Evolutionary conservation across 1,284 basidiomycete genomes (phyloP).

Genomic region (Golubevia pallescens): DNA sequence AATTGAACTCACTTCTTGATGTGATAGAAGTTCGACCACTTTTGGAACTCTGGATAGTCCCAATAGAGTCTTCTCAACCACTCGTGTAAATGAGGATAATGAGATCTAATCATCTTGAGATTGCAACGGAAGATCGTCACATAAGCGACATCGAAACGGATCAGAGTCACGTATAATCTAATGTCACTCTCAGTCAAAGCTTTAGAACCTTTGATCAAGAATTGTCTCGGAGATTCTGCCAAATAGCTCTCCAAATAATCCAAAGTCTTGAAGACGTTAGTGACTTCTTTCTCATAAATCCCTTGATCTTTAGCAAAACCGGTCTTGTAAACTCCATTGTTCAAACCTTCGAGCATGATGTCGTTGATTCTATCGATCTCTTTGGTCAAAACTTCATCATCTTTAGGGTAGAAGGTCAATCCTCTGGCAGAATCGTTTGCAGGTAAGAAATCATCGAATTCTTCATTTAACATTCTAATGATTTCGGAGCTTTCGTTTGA

Average conservation of each 20-base stretch:
- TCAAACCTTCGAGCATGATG: background rate
- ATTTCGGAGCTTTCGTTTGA: background rate
- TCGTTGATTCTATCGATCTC: background rate
- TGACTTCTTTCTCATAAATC: background rate
- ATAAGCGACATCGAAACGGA: background rate
- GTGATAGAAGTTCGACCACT: no score
- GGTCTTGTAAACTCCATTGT: background rate
- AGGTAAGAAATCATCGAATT: background rate
- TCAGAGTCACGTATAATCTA: background rate
- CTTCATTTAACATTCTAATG: background rate
- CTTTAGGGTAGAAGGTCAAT: background rate
- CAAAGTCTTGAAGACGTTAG: background rate
- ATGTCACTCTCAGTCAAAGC: background rate
- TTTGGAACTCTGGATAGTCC: no score
- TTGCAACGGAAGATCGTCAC: background rate
- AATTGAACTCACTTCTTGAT: no score
- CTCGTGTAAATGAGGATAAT: background rate
- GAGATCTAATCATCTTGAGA: background rate
- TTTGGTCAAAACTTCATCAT: background rate
- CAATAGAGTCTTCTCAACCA: slow-evolving; percentile 1
- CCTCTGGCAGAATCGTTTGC: background rate
- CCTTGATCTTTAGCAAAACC: background rate
- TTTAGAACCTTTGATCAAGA: background rate
- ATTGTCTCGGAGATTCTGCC: no score
- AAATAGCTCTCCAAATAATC: background rate